Evolutionary conservation across 176 grass and related monocot species (phyloP), one percentile per base, ranked within the genome.

Genomic region (Bolboschoenus planiculmis): DNA sequence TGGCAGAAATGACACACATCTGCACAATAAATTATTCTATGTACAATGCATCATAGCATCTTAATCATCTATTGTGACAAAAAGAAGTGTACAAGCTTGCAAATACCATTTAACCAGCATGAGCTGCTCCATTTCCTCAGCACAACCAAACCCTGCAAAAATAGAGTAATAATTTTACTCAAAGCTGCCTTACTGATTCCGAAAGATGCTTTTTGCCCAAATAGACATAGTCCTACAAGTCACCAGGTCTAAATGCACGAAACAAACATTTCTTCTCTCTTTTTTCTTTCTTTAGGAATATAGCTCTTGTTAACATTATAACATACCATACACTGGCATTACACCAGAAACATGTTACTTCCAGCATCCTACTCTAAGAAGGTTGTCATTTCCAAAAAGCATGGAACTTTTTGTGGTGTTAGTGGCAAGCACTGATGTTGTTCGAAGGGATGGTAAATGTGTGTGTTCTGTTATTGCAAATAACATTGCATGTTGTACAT

Each of bases 101-200:
- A 73, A 29, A 31, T 86, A 71, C 43, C 76, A 56, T 62, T 87
- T 56, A 85, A 66, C 62, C 82, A 62, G 78, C 84, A 70, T 81
- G 87, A 73, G 56, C 70, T 83, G 81, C 82, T 87, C 90, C 90
- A 98, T 83, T 95, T 91, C 75, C 96, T 92, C 13, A 98, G 71
- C 85, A 98, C 68, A 30, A 95, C 83, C 79, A 95, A 56, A 33
- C 87, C 95, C 95, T 98, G 89, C 31, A 29, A 86, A 54, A 68
- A 74, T 65, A 4, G 29, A 84, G 7, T 26, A 35, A 36, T 37
- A 4, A 56, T 37, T 56, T 80, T 40, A 56, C 50, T 42, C 33
- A 13, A 78, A 31, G 56, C 11, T 51, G 47, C 0, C 5, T 37
- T 79, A 48, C 78, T 81, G 85, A 77, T 80, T 62, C 63, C 65